Evolutionary conservation across 2,329 filamentous ascomycete genomes (phyloP).

Genomic region (Nothomitra cinnamomea): DNA sequence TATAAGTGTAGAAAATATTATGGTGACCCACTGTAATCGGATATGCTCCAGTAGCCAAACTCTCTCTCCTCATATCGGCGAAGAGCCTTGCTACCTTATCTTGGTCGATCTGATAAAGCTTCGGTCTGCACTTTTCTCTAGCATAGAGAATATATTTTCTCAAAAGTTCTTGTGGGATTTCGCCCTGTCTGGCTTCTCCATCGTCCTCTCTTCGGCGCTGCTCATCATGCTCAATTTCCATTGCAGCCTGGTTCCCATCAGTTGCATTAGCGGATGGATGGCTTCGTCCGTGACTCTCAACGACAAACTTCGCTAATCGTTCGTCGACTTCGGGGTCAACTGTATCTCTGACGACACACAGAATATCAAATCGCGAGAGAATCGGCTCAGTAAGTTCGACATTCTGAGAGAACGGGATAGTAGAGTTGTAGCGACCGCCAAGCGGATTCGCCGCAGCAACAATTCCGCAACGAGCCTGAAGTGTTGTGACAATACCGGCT

Average conservation of each 20-base stretch:
- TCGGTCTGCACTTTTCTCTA: constrained; percentile 72
- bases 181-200: constrained; percentile 37
- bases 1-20: neutral
- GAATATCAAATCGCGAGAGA: constrained; percentile 90
- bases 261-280: constrained; percentile 43
- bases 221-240: constrained; percentile 43
- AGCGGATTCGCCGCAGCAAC: constrained; percentile 95
- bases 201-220: constrained; percentile 17
- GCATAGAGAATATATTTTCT: constrained; percentile 96
- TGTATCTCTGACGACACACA: constrained; percentile 89
- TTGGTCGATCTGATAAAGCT: constrained; percentile 93
- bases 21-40: constrained; percentile 71
- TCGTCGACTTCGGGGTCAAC: constrained; percentile 89
- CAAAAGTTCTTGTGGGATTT: constrained; percentile 79
- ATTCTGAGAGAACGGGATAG: constrained; percentile 87
- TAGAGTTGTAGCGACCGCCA: constrained; percentile 90
- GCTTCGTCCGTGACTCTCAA: constrained; percentile 81
- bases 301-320: constrained; percentile 82
- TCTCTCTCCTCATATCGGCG: constrained; percentile 89
- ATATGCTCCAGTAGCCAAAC: constrained; percentile 83
- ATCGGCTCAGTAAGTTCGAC: constrained; percentile 96
- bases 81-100: constrained; percentile 92
- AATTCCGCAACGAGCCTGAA: constrained; percentile 90
- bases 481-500: constrained; percentile 90
- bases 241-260: constrained; percentile 26